Evolutionary conservation across 1,284 basidiomycete genomes (phyloP).

Genomic region (Ceratobasidium theobromae): DNA sequence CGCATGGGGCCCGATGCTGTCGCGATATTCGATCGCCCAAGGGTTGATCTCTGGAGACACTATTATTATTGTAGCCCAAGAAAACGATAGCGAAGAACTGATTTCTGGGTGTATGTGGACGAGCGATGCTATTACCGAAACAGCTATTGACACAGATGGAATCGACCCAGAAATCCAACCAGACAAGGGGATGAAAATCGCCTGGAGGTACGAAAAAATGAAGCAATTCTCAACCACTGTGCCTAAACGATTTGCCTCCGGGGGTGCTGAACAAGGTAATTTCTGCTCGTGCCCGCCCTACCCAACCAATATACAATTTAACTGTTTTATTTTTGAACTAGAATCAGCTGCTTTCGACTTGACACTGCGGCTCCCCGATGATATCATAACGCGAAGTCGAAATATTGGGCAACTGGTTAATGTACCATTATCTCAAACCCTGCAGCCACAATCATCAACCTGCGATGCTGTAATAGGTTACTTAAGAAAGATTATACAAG

Average conservation of each 20-base stretch:
- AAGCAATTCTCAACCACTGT: constrained; percentile 89
- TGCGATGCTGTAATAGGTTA: constrained; percentile 11
- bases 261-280: not conserved
- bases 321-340: constrained; percentile 17
- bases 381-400: constrained; percentile 15
- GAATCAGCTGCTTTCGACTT: constrained; percentile 13
- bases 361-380: constrained; percentile 7
- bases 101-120: constrained; percentile 80
- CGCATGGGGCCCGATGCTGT: constrained; percentile 81
- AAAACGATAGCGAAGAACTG: constrained; percentile 54
- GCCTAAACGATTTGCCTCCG: constrained; percentile 36
- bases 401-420: constrained; percentile 23
- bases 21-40: constrained; percentile 87
- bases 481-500: constrained; percentile 4
- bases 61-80: constrained; percentile 64
- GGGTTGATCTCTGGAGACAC: constrained; percentile 74
- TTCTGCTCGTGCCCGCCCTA: not conserved
- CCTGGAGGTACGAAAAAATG: constrained; percentile 94
- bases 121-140: constrained; percentile 8
- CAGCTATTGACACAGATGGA: constrained; percentile 36
- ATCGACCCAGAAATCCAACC: constrained; percentile 44
- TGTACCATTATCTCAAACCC: constrained; percentile 3
- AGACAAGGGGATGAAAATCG: constrained; percentile 71
- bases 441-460: not conserved
- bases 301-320: not conserved